A percentile compares a stretch with the other conserved stretches of the same genome.
Evolutionary conservation across 2,329 filamentous ascomycete genomes (phyloP).

Genomic region (Fusarium stilboides): DNA sequence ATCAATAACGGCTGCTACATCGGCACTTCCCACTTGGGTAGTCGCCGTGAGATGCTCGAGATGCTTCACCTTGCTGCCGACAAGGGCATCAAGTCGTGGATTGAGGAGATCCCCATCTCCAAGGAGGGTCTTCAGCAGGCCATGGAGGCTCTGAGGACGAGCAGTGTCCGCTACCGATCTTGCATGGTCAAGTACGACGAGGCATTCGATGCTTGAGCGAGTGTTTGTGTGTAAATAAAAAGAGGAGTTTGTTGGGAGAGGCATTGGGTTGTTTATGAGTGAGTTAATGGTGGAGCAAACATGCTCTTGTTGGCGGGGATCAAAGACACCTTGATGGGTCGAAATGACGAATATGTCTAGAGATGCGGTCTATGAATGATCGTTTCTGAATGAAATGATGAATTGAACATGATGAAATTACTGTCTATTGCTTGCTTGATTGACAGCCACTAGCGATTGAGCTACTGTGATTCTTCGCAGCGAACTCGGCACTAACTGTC

Average conservation of each 20-base stretch:
- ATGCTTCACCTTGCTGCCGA: conserved; percentile 81
- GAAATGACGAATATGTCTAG: conserved; percentile 33
- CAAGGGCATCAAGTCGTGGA: conserved; percentile 78
- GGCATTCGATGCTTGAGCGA: conserved; percentile 69
- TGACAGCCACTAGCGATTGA: too few species aligned
- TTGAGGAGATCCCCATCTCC: conserved; percentile 81
- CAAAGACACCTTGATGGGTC: conserved; percentile 44
- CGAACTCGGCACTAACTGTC: neutral
- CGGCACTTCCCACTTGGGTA: conserved; percentile 79
- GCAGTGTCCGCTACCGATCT: conserved; percentile 82
- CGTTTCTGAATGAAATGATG: conserved; percentile 28
- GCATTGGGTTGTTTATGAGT: conserved; percentile 15
- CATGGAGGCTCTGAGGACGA: conserved; percentile 77
- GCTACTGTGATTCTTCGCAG: too few species aligned
- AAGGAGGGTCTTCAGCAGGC: conserved; percentile 79
- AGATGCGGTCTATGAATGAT: neutral
- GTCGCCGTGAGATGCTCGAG: conserved; percentile 76
- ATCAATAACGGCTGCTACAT: conserved; percentile 82
- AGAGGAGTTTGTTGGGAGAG: conserved; percentile 18
- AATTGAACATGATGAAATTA: conserved; percentile 25
- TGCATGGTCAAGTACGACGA: conserved; percentile 81
- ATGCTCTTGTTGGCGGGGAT: conserved; percentile 20
- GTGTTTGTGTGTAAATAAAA: conserved; percentile 1
- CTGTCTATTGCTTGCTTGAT: neutral
- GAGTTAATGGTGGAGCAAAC: conserved; percentile 34